A percentile compares a stretch with the other conserved stretches of the same genome.
Evolutionary conservation across 2,329 filamentous ascomycete genomes (phyloP).

Genomic region (Pseudogymnoascus sp.): DNA sequence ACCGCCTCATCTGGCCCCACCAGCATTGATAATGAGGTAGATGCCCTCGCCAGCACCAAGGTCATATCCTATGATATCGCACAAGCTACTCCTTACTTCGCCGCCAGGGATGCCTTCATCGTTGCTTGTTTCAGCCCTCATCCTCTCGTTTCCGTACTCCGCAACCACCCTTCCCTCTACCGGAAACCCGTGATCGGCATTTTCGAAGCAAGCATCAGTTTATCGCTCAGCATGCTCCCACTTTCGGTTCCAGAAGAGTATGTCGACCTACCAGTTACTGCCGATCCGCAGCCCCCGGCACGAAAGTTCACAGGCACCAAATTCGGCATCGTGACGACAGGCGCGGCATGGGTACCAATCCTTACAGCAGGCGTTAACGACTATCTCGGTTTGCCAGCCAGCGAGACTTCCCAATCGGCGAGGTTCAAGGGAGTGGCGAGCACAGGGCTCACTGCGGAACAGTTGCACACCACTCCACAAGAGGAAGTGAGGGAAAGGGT

Average conservation of each 20-base stretch:
- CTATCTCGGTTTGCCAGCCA: conserved; percentile 50
- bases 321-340: conserved; percentile 88
- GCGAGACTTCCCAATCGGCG: conserved; percentile 15
- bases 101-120: conserved; percentile 65
- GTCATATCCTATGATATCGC: conserved; percentile 53
- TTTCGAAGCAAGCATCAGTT: conserved; percentile 72
- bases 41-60: conserved; percentile 57
- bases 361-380: conserved; percentile 57
- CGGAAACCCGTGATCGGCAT: conserved; percentile 66
- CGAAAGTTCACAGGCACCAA: conserved; percentile 32
- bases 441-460: conserved; percentile 71
- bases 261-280: conserved; percentile 44
- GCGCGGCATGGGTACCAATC: conserved; percentile 73
- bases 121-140: conserved; percentile 87
- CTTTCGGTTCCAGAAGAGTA: not conserved
- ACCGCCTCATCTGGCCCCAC: conserved; percentile 59
- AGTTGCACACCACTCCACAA: conserved; percentile 65
- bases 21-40: conserved; percentile 71
- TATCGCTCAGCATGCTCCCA: conserved; percentile 17
- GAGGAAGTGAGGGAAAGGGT: conserved; percentile 61
- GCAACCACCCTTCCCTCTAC: conserved; percentile 27
- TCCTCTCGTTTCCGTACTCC: conserved; percentile 61
- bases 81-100: not conserved
- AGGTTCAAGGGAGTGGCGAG: conserved; percentile 73
- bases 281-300: conserved; percentile 36